These are phyloP conservation scores for Bruguiera hainesii DNA, from an alignment of 441 rosid genomes.

Conservation along the genomic window DNA sequence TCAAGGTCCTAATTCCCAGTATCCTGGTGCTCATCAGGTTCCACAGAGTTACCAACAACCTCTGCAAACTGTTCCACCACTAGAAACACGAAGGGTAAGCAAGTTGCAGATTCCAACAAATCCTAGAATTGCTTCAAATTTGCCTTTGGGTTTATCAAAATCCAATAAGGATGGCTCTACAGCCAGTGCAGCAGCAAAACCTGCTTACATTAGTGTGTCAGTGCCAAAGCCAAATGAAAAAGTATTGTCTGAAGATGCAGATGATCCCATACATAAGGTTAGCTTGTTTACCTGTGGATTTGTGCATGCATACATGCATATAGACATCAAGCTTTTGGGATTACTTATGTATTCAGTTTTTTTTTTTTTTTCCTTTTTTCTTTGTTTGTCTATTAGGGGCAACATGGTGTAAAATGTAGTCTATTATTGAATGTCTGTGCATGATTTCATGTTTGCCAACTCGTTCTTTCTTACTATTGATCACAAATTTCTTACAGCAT, in stretches of 20 bases:
- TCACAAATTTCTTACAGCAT: slow-evolving; percentile 3
- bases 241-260: slow-evolving; percentile 39
- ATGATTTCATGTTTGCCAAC: not conserved
- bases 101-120: slow-evolving; percentile 93
- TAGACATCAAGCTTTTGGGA: no score
- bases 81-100: slow-evolving; percentile 67
- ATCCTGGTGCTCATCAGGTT: slow-evolving; percentile 59
- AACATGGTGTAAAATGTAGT: no score
- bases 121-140: slow-evolving; percentile 92
- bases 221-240: slow-evolving; percentile 60
- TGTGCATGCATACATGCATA: not conserved
- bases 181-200: slow-evolving; percentile 44
- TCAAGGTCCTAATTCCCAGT: slow-evolving; percentile 62
- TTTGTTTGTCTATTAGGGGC: no score
- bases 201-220: slow-evolving; percentile 82
- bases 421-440: no score
- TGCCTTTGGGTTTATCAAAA: slow-evolving; percentile 67
- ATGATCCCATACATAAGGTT: slow-evolving; percentile 74
- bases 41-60: slow-evolving; percentile 53
- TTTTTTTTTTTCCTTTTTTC: no score
- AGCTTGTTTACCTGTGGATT: slow-evolving; percentile 13
- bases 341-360: no score
- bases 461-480: not conserved
- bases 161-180: slow-evolving; percentile 57
- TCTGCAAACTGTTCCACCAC: slow-evolving; percentile 42